phyloP scores from a whole-genome alignment of 2,329 filamentous ascomycete genomes.

The Akanthomyces dipterigenus region DNA sequence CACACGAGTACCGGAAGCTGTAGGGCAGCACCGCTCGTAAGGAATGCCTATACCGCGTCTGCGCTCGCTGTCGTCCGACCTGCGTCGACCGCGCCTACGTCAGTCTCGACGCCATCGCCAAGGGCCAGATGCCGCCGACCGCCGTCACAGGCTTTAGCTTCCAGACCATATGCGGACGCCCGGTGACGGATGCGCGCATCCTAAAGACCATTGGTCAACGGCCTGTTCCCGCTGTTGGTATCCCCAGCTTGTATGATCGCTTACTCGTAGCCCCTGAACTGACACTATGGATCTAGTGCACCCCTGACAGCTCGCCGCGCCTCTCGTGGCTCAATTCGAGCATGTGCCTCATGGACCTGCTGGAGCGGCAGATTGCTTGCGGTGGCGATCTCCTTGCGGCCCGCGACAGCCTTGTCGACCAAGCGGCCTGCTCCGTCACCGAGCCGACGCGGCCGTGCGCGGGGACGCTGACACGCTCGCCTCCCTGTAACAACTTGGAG shows the following conservation, averaged over 20 bases:
- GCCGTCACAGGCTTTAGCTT: slow-evolving; percentile 49
- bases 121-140: slow-evolving; percentile 43
- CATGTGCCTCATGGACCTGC: slow-evolving; percentile 10
- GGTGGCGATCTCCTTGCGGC: neutral
- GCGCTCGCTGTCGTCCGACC: slow-evolving; percentile 40
- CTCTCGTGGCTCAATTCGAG: slow-evolving; percentile 5
- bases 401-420: neutral
- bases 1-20: slow-evolving; percentile 23
- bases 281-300: neutral
- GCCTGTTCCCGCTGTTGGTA: slow-evolving; percentile 29
- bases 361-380: slow-evolving; percentile 11
- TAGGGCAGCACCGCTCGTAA: slow-evolving; percentile 31
- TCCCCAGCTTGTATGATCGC: neutral
- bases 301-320: neutral
- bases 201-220: slow-evolving; percentile 35
- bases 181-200: slow-evolving; percentile 32
- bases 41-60: slow-evolving; percentile 47
- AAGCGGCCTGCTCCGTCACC: neutral
- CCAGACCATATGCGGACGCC: slow-evolving; percentile 35
- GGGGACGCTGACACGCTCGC: neutral
- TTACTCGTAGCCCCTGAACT: too few relatives aligned
- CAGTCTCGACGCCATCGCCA: slow-evolving; percentile 42
- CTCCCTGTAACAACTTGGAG: slow-evolving; percentile 2
- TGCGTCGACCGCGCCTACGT: slow-evolving; percentile 39
- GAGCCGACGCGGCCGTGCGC: neutral